These are phyloP conservation scores for Colletotrichum sp. DNA, from an alignment of 2,329 filamentous ascomycete genomes.

Conservation along the genomic window DNA sequence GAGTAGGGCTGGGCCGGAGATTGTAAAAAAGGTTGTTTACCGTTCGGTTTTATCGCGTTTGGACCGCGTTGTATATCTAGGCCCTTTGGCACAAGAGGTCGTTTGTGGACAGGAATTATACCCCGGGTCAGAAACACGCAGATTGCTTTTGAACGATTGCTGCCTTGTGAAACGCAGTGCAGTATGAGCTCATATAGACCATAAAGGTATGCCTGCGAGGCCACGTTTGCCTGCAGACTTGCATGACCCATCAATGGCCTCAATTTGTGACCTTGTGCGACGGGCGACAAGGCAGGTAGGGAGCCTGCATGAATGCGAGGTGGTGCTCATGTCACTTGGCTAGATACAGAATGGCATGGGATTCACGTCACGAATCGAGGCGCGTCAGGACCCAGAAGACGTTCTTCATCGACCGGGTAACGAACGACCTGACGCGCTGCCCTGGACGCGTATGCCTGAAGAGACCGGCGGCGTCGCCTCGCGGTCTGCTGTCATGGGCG, in stretches of 20 bases:
- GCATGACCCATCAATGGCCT: neutral
- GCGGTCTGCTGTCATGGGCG: neutral
- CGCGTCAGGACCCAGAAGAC: neutral
- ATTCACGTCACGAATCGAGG: neutral
- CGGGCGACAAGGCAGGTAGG: neutral
- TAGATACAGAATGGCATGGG: neutral
- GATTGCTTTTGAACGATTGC: neutral
- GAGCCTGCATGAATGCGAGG: neutral
- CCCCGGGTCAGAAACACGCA: neutral
- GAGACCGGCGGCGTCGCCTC: neutral
- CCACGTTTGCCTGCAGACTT: neutral
- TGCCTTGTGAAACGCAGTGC: neutral
- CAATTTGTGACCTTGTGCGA: neutral
- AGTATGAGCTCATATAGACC: neutral
- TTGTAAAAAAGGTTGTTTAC: slow-evolving; percentile 7
- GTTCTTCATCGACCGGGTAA: neutral
- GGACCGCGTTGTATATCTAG: slow-evolving; percentile 15
- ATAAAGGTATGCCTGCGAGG: neutral
- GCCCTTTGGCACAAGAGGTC: slow-evolving; percentile 3
- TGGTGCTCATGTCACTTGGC: neutral
- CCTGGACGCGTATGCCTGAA: neutral
- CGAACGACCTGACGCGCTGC: neutral
- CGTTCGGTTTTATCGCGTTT: neutral
- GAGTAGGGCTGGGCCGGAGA: neutral
- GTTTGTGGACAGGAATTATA: slow-evolving; percentile 12